A percentile compares a stretch with the other conserved stretches of the same genome.
Evolutionary conservation across 2,329 filamentous ascomycete genomes (phyloP).

Genomic region (Thelonectria rubi): DNA sequence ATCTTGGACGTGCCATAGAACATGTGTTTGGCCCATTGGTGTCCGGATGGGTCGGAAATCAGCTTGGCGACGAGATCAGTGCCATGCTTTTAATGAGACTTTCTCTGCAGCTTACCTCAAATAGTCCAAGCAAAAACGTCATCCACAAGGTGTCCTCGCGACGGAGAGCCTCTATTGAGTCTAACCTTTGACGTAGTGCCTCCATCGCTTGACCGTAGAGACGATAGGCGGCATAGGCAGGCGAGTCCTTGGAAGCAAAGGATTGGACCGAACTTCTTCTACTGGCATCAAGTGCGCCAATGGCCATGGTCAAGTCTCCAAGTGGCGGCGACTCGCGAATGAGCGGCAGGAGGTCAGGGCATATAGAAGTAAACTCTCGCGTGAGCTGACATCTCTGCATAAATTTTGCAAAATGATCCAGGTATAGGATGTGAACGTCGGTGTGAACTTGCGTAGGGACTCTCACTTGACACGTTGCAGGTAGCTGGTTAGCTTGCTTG

Average conservation of each 20-base stretch:
- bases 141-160: conserved; percentile 37
- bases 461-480: too few species aligned
- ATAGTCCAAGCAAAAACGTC: conserved; percentile 41
- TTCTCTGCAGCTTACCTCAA: conserved; percentile 33
- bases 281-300: conserved; percentile 42
- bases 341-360: conserved; percentile 28
- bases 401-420: conserved; percentile 31
- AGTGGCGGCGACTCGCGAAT: conserved; percentile 30
- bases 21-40: conserved; percentile 43
- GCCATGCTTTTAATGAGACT: rapidly evolving
- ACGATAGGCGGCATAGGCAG: background rate
- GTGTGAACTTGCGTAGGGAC: background rate
- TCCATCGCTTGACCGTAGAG: conserved; percentile 36
- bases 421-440: conserved; percentile 8
- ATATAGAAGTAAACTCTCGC: conserved; percentile 10
- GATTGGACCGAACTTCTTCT: background rate
- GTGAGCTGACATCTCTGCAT: conserved; percentile 37
- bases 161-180: background rate
- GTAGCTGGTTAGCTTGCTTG: background rate
- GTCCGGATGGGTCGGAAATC: conserved; percentile 38
- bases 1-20: conserved; percentile 38
- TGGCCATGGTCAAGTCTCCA: conserved; percentile 31
- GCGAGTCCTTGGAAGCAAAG: too few species aligned
- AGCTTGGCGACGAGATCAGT: conserved; percentile 29
- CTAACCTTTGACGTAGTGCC: conserved; percentile 24